Evolutionary conservation across 768 basidiomycete genomes (phyloP), one percentile per base, ranked within the genome.

Genomic region (Kwoniella sp.): DNA sequence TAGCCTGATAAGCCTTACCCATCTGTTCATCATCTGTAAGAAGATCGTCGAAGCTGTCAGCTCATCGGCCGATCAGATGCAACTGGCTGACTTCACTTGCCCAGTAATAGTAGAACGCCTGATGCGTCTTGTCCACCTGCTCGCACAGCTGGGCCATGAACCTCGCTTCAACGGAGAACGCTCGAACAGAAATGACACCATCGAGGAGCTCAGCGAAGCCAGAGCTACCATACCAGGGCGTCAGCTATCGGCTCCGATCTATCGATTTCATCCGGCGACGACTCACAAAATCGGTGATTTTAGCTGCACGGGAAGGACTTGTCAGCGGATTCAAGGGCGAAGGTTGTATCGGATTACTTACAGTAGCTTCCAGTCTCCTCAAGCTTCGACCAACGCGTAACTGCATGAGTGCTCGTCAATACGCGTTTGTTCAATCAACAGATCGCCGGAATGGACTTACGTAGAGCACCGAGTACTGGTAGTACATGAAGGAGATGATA

Each of bases 171-270:
- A 87, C 88, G 0, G 89, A 88, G 81, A 95, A 97, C 0, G 93
- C 93, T 60, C 93, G 85, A 46, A 95, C 90, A 5, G 92, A 92
- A n/a, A 92, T 90, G 49, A 94, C 90, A 24, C 92, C 92, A 55
- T 92, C 90, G 21, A 95, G 79, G 10, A 93, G 59, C 56, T 80
- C 78, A n/a, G 63, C 63, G 59, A 80, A 80, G 1, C 75, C 73
- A 54, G 75, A 77, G 58, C 59, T 63, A 22, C n/a, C 40, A 46
- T 36, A n/a, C 51, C 47, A 58, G 33, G 52, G 17, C 50, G 56
- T 57, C 13, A 58, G 40, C 40, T 44, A 10, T 15, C n/a, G n/a
- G n/a, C n/a, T n/a, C n/a, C n/a, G n/a, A n/a, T n/a, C n/a, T n/a
- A n/a, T n/a, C n/a, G n/a, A n/a, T n/a, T n/a, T n/a, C n/a, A n/a